These are phyloP conservation scores for Xylaria sp. DNA, from an alignment of 2,329 filamentous ascomycete species.

Conservation along the genomic window DNA sequence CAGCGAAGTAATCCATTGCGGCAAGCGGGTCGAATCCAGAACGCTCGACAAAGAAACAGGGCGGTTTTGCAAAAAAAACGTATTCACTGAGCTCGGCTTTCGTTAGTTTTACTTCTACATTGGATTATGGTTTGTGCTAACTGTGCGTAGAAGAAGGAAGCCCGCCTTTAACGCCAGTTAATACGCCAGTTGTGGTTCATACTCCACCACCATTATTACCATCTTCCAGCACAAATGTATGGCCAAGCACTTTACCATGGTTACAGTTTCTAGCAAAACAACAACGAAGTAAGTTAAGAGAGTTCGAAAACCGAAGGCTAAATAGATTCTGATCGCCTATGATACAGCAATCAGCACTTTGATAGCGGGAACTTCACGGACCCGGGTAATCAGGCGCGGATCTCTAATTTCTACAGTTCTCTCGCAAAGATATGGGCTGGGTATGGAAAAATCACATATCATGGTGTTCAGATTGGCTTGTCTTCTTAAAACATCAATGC, in stretches of 20 bases:
- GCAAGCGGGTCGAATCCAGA: not conserved
- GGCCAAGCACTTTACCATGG: slow-evolving; percentile 11
- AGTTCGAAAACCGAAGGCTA: too few relatives aligned
- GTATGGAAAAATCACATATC: not conserved
- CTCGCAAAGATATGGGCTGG: too few relatives aligned
- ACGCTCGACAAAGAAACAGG: not conserved
- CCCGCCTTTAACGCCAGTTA: not conserved
- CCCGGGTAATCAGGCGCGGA: not conserved
- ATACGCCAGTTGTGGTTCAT: not conserved
- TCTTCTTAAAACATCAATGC: not conserved
- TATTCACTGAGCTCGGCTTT: not conserved
- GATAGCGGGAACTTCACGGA: too few relatives aligned
- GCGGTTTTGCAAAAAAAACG: not conserved
- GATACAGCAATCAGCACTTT: too few relatives aligned
- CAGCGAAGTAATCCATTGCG: slow-evolving; percentile 2
- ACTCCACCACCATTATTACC: not conserved
- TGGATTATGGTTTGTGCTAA: not conserved
- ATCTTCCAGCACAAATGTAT: too few relatives aligned
- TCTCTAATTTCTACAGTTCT: not conserved
- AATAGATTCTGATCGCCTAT: too few relatives aligned
- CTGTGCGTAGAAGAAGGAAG: not conserved
- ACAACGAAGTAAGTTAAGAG: not conserved
- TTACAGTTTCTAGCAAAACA: not conserved
- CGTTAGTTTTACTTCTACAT: not conserved
- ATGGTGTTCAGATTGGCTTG: not conserved